phyloP scores from a whole-genome alignment of 1,284 basidiomycete species.

The Irpex rosettiformis region DNA sequence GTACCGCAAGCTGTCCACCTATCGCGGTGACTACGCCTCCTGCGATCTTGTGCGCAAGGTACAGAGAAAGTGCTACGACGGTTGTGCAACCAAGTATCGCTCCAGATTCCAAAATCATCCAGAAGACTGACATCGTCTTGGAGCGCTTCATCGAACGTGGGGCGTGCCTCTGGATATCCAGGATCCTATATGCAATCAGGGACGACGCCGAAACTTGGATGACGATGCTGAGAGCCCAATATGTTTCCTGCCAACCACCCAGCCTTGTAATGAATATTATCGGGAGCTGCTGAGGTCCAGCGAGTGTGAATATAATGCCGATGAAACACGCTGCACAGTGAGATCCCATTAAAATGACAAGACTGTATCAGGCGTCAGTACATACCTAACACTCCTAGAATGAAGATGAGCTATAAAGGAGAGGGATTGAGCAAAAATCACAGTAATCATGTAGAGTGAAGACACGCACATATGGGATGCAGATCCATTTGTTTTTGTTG shows the following conservation, averaged over 20 bases:
- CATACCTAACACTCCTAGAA: neutral
- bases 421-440: neutral
- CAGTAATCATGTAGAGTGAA: neutral
- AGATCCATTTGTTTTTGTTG: neutral
- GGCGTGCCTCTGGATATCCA: neutral
- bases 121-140: neutral
- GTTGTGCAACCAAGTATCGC: neutral
- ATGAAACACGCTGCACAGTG: neutral
- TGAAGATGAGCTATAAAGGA: neutral
- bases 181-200: neutral
- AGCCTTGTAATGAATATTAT: neutral
- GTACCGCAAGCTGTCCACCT: neutral
- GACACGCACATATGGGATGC: neutral
- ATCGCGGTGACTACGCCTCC: neutral
- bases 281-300: neutral
- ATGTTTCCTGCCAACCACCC: neutral
- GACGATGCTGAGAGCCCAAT: neutral
- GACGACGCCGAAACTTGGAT: neutral
- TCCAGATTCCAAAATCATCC: neutral
- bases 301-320: neutral
- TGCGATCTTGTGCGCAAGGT: neutral
- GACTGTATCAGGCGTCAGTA: neutral
- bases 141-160: neutral
- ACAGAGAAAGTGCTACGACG: neutral
- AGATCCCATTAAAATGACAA: neutral